Conservation (phyloP, 1,284 basidiomycete genomes). For the Ustilago shanxiensis region DNA sequence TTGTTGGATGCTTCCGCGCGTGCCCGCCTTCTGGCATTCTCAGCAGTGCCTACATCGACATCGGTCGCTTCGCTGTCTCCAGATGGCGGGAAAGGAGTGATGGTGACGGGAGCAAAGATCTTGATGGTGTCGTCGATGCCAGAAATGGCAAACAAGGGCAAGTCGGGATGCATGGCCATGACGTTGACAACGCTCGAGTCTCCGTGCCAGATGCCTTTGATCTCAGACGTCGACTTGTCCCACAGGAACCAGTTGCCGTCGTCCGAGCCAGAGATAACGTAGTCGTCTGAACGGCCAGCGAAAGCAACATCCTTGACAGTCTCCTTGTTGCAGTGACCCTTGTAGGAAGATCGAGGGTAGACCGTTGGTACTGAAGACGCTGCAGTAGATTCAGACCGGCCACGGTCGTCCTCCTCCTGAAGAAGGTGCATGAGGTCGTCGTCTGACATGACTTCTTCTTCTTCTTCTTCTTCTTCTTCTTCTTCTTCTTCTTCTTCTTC, state of each 20-base stretch:
- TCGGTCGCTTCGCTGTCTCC: background rate
- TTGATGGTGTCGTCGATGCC: constrained; percentile 92
- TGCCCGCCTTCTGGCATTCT: constrained; percentile 4
- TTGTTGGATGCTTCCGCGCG: background rate
- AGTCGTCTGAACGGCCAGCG: constrained; percentile 81
- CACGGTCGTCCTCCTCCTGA: constrained; percentile 5
- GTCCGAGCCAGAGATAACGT: constrained; percentile 87
- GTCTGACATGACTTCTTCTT: constrained; percentile 14
- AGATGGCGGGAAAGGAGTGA: constrained; percentile 22
- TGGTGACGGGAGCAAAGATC: constrained; percentile 77
- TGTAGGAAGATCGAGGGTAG: constrained; percentile 78
- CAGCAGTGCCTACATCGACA: background rate
- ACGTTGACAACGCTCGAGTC: constrained; percentile 76
- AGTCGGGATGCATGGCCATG: constrained; percentile 84
- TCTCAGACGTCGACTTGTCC: constrained; percentile 39
- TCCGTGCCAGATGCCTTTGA: constrained; percentile 53
- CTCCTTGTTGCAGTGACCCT: constrained; percentile 83
- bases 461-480: constrained; percentile 10
- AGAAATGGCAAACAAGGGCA: constrained; percentile 84
- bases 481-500: background rate
- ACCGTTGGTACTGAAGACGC: constrained; percentile 73
- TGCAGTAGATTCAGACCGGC: background rate
- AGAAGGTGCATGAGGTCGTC: constrained; percentile 18
- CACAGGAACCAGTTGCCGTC: constrained; percentile 82
- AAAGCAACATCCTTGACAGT: constrained; percentile 95